Conservation (phyloP, 108 stramenopile species). For the Fragilaria crotonensis region DNA sequence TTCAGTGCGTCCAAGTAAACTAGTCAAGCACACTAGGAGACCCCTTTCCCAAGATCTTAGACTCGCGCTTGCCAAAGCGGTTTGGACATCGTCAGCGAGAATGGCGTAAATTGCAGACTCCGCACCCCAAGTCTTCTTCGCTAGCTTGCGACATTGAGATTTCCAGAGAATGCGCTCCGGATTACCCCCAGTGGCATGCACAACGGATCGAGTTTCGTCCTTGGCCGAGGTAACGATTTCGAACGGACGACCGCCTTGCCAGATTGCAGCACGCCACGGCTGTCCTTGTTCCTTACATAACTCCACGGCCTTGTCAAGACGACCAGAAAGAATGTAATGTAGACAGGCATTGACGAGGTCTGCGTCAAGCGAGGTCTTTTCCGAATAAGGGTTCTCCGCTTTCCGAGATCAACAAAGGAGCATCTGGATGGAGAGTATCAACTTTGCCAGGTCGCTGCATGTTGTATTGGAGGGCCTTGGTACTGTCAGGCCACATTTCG, state of each 20-base stretch:
- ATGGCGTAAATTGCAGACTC: constrained; percentile 65
- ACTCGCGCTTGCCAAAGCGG: constrained; percentile 44
- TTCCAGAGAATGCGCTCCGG: constrained; percentile 66
- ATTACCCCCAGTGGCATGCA: constrained; percentile 34
- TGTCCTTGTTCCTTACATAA: constrained; percentile 48
- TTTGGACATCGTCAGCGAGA: constrained; percentile 44
- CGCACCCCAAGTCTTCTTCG: constrained; percentile 16
- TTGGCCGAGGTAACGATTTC: constrained; percentile 1
- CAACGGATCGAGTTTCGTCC: constrained; percentile 2
- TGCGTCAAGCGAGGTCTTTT: constrained; percentile 28
- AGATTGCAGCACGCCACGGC: constrained; percentile 57
- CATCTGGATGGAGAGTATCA: constrained; percentile 28
- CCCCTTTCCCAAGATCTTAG: constrained; percentile 52
- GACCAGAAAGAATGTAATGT: constrained; percentile 45
- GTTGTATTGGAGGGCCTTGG: constrained; percentile 12
- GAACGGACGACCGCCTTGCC: constrained; percentile 51
- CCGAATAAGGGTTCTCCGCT: constrained; percentile 3
- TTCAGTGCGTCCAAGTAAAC: constrained; percentile 39
- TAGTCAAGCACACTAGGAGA: constrained; percentile 34
- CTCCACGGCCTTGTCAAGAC: constrained; percentile 33
- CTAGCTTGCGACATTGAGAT: constrained; percentile 47
- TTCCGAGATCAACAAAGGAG: constrained; percentile 18
- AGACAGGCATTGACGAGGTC: constrained; percentile 44
- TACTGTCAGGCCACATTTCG: constrained; percentile 29
- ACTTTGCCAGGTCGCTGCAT: constrained; percentile 3